A percentile compares a stretch with the other conserved stretches of the same genome.
phyloP scores from a whole-genome alignment of 2,329 filamentous ascomycete species.

The Orbilia javanica region DNA sequence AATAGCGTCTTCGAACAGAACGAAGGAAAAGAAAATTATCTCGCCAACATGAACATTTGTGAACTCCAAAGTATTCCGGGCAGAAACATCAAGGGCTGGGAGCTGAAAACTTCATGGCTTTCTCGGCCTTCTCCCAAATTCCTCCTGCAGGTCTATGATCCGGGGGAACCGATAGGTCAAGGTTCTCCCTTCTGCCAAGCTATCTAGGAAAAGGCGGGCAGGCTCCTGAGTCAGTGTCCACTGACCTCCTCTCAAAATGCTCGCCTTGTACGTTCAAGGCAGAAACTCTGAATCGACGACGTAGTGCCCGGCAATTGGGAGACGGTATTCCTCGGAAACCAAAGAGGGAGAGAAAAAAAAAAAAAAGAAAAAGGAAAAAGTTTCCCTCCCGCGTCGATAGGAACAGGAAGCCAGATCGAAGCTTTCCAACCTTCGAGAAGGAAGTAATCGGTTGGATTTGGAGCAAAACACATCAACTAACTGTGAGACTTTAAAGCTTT shows the following conservation, averaged over 20 bases:
- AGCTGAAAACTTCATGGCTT: conserved; percentile 25
- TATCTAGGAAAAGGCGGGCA: conserved; percentile 9
- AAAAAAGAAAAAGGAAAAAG: neutral
- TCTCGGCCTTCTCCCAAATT: conserved; percentile 7
- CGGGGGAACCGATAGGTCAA: conserved; percentile 9
- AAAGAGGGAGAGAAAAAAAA: too few relatives aligned
- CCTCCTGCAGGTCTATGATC: conserved; percentile 18
- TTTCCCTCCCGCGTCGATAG: neutral
- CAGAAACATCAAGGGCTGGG: conserved; percentile 17
- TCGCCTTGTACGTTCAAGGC: conserved; percentile 18
- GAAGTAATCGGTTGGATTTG: conserved; percentile 21
- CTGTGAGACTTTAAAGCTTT: conserved; percentile 16
- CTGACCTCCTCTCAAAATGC: conserved; percentile 5
- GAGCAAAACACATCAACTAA: conserved; percentile 25
- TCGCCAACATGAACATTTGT: neutral
- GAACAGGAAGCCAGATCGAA: conserved; percentile 40
- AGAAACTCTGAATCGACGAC: neutral
- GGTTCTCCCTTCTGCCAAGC: conserved; percentile 17
- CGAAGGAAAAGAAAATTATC: neutral
- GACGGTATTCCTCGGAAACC: conserved; percentile 7
- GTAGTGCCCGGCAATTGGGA: neutral
- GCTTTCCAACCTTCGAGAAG: conserved; percentile 38
- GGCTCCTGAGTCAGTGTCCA: conserved; percentile 24
- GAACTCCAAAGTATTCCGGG: neutral
- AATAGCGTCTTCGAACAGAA: neutral